Evolutionary conservation across 176 grass and related monocot species (phyloP).

Genomic region (sorghum (Sorghum bicolor)): Sorghum_bicolor_NCBIv3 NC_012871.2:3387001-3387500

Average conservation of each 20-base stretch:
- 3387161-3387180: slow-evolving; percentile 71
- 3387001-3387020: neutral
- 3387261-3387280: slow-evolving; percentile 69
- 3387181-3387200: neutral
- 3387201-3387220: neutral
- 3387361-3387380: slow-evolving; percentile 28
- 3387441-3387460: slow-evolving; percentile 54
- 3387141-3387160: slow-evolving; percentile 83
- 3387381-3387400: slow-evolving; percentile 35
- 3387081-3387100: slow-evolving; percentile 85
- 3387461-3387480: neutral
- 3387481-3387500: neutral
- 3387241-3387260: slow-evolving; percentile 13
- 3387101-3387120: slow-evolving; percentile 80
- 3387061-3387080: slow-evolving; percentile 45
- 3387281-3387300: slow-evolving; percentile 86
- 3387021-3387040: neutral
- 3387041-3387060: neutral
- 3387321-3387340: slow-evolving; percentile 62
- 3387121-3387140: slow-evolving; percentile 88
- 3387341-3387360: slow-evolving; percentile 52
- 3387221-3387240: neutral
- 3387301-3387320: slow-evolving; percentile 72
- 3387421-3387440: slow-evolving; percentile 62
- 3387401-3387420: slow-evolving; percentile 50